Evolutionary conservation across 2,329 filamentous ascomycete genomes (phyloP), one percentile per base, ranked within the genome.

Genomic region (Lachnum nothofagi): DNA sequence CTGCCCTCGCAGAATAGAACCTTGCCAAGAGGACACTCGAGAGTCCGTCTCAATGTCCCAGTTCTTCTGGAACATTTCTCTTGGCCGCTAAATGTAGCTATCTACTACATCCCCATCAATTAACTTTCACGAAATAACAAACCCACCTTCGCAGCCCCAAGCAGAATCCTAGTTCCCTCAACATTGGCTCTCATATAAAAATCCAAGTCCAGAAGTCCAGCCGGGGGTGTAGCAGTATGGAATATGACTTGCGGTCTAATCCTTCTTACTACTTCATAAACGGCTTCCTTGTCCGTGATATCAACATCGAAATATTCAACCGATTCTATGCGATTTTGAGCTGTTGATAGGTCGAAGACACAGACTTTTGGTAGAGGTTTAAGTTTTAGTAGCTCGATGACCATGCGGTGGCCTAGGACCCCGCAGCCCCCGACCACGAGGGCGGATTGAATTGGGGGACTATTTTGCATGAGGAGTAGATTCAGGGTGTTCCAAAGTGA

Each of bases 401-500:
- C 83, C 58, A 91, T 82, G 69, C 89, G 85, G 69, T 86, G 83
- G 65, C 87, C 87, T n/a, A 91, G 76, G 69, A 90, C 89, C 58
- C 87, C 87, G 66, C 86, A 90, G 65, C 87, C 86, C 62, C 87
- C 87, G 58, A 90, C 80, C 58, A 91, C 82, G 59, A 90, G 75
- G 62, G 88, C 84, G 56, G 49, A 45, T 29, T 41, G 6, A 7
- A 49, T 49, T 20, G 24, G 41, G 4, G 24, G n/a, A n/a, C n/a
- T n/a, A n/a, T n/a, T n/a, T n/a, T n/a, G n/a, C n/a, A n/a, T n/a
- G n/a, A n/a, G n/a, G n/a, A n/a, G n/a, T n/a, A n/a, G n/a, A n/a
- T n/a, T n/a, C n/a, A n/a, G n/a, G n/a, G n/a, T n/a, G n/a, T n/a
- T n/a, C n/a, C n/a, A n/a, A n/a, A n/a, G n/a, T n/a, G n/a, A n/a